Conservation (phyloP, 805 yeast genomes). For the Metschnikowia vanudenii region DNA sequence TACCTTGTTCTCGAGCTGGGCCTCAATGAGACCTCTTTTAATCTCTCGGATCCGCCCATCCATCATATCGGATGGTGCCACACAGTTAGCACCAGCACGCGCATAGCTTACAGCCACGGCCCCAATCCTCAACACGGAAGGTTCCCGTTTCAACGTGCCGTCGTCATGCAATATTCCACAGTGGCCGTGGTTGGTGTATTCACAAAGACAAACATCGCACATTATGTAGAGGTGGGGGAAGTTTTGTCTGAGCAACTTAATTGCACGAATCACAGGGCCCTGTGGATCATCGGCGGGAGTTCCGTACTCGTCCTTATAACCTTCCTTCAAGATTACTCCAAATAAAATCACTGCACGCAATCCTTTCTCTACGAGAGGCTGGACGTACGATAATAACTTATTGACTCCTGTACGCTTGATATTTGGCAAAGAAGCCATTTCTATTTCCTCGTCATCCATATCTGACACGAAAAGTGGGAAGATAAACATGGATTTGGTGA, state of each 20-base stretch:
- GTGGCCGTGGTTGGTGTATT: slow-evolving; percentile 96
- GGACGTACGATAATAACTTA: slow-evolving; percentile 70
- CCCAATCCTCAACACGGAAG: slow-evolving; percentile 78
- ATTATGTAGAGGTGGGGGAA: slow-evolving; percentile 85
- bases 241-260: slow-evolving; percentile 56
- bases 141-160: slow-evolving; percentile 75
- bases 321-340: slow-evolving; percentile 82
- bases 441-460: slow-evolving; percentile 71
- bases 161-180: slow-evolving; percentile 90
- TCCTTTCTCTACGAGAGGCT: slow-evolving; percentile 72
- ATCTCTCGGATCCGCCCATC: slow-evolving; percentile 92
- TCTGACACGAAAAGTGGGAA: slow-evolving; percentile 89
- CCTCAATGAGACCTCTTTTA: slow-evolving; percentile 77
- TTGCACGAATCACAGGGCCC: slow-evolving; percentile 88
- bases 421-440: slow-evolving; percentile 78
- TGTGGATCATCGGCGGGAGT: slow-evolving; percentile 93
- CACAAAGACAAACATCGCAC: slow-evolving; percentile 96
- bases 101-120: slow-evolving; percentile 96
- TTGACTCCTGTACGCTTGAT: slow-evolving; percentile 86
- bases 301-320: slow-evolving; percentile 76
- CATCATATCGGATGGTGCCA: slow-evolving; percentile 97
- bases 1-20: slow-evolving; percentile 80
- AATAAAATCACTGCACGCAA: slow-evolving; percentile 82
- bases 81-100: slow-evolving; percentile 90
- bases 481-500: slow-evolving; percentile 85